Percentiles rank a stretch among this genome's conserved stretches.
phyloP scores from a whole-genome alignment of 371 early-diverging fungal genomes.

The Fennellomyces sp. region DNA sequence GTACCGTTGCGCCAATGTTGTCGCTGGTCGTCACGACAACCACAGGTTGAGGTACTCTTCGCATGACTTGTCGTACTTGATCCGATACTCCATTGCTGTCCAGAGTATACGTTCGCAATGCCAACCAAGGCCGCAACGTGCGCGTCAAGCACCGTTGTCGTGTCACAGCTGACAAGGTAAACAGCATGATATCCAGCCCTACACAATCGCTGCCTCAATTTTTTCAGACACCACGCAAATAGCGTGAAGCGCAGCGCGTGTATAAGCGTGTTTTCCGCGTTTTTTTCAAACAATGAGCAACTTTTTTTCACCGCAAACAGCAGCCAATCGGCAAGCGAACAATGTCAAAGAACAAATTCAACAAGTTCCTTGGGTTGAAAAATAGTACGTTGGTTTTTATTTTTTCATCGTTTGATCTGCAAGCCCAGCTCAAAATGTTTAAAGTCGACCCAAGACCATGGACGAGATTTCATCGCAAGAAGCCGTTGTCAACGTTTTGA shows the following conservation, averaged over 20 bases:
- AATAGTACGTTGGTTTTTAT: constrained; percentile 60
- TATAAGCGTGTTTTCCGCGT: too few relatives aligned
- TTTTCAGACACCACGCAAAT: too few relatives aligned
- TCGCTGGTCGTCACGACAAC: constrained; percentile 59
- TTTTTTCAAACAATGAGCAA: constrained; percentile 9
- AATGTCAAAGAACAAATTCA: constrained; percentile 1
- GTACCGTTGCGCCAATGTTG: constrained; percentile 29
- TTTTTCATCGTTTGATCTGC: background rate
- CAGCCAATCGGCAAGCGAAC: background rate
- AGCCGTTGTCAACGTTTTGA: constrained; percentile 85
- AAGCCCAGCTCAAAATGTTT: background rate
- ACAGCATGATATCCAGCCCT: too few relatives aligned
- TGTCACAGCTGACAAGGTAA: too few relatives aligned
- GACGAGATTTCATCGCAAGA: constrained; percentile 90
- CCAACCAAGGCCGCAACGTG: too few relatives aligned
- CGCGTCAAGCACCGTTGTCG: too few relatives aligned
- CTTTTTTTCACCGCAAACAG: constrained; percentile 20
- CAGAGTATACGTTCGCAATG: background rate
- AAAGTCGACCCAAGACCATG: constrained; percentile 87
- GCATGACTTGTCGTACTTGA: constrained; percentile 61
- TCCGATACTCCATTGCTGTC: constrained; percentile 28
- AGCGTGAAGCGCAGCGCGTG: too few relatives aligned
- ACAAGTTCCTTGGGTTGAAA: constrained; percentile 76
- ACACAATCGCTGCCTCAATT: too few relatives aligned
- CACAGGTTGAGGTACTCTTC: constrained; percentile 69